A percentile compares a stretch with the other conserved stretches of the same genome.
These are phyloP conservation scores for Parmelia sp. DNA, from an alignment of 495 filamentous ascomycete genomes.

Conservation along the genomic window DNA sequence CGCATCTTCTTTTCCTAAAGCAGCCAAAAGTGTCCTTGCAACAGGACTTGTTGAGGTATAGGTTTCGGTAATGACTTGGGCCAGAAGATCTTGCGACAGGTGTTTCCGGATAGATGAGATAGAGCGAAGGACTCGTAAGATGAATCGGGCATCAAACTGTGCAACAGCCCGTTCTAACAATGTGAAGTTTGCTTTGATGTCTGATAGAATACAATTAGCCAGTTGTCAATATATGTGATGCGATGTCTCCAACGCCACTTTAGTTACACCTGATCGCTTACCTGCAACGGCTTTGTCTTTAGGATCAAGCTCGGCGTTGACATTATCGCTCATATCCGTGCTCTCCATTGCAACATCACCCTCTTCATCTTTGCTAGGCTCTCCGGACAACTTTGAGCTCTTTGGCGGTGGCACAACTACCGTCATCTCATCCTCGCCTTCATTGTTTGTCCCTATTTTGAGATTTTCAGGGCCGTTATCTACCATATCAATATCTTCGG, in stretches of 20 bases:
- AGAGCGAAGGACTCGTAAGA: conserved; percentile 84
- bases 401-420: conserved; percentile 79
- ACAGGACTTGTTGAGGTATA: conserved; percentile 60
- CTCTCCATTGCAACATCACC: conserved; percentile 72
- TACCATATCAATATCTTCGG: conserved; percentile 77
- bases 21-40: conserved; percentile 62
- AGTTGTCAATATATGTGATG: conserved; percentile 5
- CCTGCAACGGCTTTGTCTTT: conserved; percentile 61
- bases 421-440: conserved; percentile 78
- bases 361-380: conserved; percentile 54
- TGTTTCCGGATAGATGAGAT: conserved; percentile 93
- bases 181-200: conserved; percentile 89
- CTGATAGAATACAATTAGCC: conserved; percentile 39
- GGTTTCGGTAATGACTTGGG: conserved; percentile 72
- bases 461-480: conserved; percentile 59
- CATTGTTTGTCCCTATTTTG: conserved; percentile 57
- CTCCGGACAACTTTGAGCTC: conserved; percentile 57
- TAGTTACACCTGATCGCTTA: conserved; percentile 23
- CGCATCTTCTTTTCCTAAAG: conserved; percentile 58
- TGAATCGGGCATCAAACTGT: conserved; percentile 91
- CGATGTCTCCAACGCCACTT: neutral
- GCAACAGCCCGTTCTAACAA: conserved; percentile 86
- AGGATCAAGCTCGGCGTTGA: conserved; percentile 54
- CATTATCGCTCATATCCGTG: conserved; percentile 48
- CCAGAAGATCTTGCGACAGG: conserved; percentile 71